Evolutionary conservation across 352 stramenopile species (phyloP).

Genomic region (Globisporangium lucens): DNA sequence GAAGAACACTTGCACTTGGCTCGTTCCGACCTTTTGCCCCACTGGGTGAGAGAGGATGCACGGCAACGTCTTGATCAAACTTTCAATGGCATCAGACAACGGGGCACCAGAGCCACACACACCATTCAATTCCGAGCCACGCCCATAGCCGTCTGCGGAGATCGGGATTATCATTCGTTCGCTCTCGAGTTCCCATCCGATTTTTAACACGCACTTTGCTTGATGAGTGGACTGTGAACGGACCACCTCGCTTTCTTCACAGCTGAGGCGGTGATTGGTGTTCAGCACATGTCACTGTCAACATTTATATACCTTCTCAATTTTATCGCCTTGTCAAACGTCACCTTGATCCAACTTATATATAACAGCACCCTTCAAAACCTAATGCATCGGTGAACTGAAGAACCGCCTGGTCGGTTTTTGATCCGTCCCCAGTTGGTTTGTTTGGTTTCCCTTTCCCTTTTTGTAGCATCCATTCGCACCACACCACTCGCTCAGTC

Average conservation of each 20-base stretch:
- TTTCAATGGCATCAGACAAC: not conserved
- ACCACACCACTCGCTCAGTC: not conserved
- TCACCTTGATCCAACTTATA: not conserved
- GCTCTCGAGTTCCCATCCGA: not conserved
- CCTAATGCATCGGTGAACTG: not conserved
- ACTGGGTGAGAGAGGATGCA: not conserved
- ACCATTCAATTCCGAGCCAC: not conserved
- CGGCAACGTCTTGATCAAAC: not conserved
- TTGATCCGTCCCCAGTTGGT: not conserved
- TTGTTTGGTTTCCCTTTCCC: not conserved
- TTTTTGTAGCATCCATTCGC: not conserved
- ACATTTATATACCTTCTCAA: not conserved
- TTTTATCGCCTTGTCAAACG: not conserved
- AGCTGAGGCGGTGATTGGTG: conserved; percentile 1
- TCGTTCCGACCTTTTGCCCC: not conserved
- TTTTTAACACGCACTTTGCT: conserved; percentile 6
- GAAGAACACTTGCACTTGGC: too few relatives aligned
- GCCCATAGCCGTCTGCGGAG: not conserved
- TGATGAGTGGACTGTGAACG: conserved; percentile 9
- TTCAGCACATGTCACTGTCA: not conserved
- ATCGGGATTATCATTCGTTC: not conserved
- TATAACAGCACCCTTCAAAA: not conserved
- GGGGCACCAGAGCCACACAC: not conserved
- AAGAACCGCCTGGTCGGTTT: not conserved
- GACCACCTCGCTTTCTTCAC: not conserved